A percentile compares a stretch with the other conserved stretches of the same genome.
Conservation (phyloP, 768 basidiomycete species). For the Naganishia randhawae region DNA sequence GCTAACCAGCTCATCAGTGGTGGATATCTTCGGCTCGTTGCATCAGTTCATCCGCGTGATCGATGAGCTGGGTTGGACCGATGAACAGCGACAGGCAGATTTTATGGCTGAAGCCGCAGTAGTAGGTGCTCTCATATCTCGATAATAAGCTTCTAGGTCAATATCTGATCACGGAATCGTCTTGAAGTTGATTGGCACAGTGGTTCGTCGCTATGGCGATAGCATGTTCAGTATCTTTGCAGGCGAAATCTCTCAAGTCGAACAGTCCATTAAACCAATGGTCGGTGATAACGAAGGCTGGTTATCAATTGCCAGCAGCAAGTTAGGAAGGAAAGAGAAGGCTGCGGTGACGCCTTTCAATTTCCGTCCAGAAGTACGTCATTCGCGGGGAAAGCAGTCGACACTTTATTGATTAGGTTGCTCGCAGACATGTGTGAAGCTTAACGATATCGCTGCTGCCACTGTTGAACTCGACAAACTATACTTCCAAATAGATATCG, state of each 20-base stretch:
- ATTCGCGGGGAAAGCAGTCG: background rate
- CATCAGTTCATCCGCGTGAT: conserved; percentile 84
- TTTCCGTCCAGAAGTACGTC: conserved; percentile 65
- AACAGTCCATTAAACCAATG: conserved; percentile 21
- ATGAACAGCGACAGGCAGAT: conserved; percentile 78
- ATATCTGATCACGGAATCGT: conserved; percentile 86
- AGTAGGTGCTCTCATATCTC: conserved; percentile 53
- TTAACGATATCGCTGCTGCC: conserved; percentile 94
- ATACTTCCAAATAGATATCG: conserved; percentile 85
- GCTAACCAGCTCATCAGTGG: conserved; percentile 85
- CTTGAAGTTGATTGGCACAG: conserved; percentile 56
- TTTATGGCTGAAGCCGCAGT: conserved; percentile 87
- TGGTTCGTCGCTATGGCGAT: conserved; percentile 67
- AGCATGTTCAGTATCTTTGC: conserved; percentile 84
- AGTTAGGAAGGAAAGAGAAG: conserved; percentile 57
- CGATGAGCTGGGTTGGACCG: conserved; percentile 85
- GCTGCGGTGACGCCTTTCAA: conserved; percentile 93
- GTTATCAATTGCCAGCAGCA: conserved; percentile 55
- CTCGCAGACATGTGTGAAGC: conserved; percentile 80
- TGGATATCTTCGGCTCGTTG: conserved; percentile 91
- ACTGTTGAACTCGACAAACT: conserved; percentile 86
- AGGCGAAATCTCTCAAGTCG: conserved; percentile 30
- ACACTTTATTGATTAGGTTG: conserved; percentile 10
- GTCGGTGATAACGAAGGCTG: conserved; percentile 45
- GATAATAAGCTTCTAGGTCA: background rate